phyloP scores from a whole-genome alignment of 2,329 filamentous ascomycete genomes.

The Ceratocystis destructans region DNA sequence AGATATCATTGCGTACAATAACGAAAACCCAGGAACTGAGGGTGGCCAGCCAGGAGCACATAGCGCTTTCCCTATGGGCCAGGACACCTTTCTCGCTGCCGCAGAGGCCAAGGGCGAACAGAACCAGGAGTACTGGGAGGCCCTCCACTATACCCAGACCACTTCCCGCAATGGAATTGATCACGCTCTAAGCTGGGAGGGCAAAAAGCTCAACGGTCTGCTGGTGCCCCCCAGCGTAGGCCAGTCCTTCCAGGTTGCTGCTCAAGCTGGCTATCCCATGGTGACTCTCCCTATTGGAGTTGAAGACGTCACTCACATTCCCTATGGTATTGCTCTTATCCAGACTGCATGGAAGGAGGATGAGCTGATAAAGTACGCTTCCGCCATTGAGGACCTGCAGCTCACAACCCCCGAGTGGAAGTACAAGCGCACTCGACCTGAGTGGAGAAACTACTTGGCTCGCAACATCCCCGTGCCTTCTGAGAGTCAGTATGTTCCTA shows the following conservation, averaged over 20 bases:
- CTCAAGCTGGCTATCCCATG: constrained; percentile 63
- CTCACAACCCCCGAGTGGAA: constrained; percentile 27
- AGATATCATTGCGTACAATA: constrained; percentile 51
- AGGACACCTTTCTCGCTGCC: constrained; percentile 55
- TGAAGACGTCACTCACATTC: constrained; percentile 28
- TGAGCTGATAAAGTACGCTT: constrained; percentile 45
- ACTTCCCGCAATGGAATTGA: constrained; percentile 56
- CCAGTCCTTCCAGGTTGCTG: constrained; percentile 54
- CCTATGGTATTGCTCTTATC: constrained; percentile 39
- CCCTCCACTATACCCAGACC: constrained; percentile 46
- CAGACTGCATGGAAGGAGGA: constrained; percentile 49
- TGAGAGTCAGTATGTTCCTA: constrained; percentile 16
- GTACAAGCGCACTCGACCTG: constrained; percentile 36
- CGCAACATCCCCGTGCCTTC: constrained; percentile 32
- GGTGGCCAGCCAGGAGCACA: constrained; percentile 45
- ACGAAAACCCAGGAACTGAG: constrained; percentile 50
- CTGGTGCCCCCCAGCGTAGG: constrained; percentile 56
- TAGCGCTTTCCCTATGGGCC: constrained; percentile 55
- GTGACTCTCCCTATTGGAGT: constrained; percentile 54
- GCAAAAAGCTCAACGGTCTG: constrained; percentile 41
- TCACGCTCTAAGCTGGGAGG: constrained; percentile 38
- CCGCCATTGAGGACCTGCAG: constrained; percentile 48
- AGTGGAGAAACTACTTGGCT: constrained; percentile 39
- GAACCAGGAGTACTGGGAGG: constrained; percentile 53
- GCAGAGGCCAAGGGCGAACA: constrained; percentile 45